Percentiles rank a stretch among this genome's conserved stretches.
These are phyloP conservation scores for Mycena crocata DNA, from an alignment of 768 basidiomycete genomes.

Conservation along the genomic window DNA sequence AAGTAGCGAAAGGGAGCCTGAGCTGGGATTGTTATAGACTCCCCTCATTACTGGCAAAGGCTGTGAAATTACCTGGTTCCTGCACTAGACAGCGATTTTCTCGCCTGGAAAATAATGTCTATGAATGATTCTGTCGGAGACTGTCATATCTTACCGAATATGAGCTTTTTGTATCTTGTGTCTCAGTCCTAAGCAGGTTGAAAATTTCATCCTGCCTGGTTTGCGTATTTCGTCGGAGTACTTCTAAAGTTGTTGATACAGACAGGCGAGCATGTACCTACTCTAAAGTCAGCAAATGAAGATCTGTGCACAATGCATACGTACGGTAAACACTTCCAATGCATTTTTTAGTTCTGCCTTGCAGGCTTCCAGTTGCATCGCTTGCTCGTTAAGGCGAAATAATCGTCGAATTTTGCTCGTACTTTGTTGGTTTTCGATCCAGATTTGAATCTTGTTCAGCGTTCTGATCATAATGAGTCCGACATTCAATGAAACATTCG, in stretches of 20 bases:
- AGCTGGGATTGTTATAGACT: not conserved
- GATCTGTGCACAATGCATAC: not conserved
- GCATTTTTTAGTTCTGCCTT: constrained; percentile 5
- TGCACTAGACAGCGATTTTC: not conserved
- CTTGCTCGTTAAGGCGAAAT: constrained; percentile 6
- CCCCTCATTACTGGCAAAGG: not conserved
- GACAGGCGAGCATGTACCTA: not conserved
- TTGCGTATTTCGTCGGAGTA: not conserved
- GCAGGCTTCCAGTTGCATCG: constrained; percentile 4
- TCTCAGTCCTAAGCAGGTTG: not conserved
- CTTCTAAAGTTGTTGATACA: not conserved
- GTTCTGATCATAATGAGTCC: not conserved
- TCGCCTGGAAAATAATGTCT: not conserved
- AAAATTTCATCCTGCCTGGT: not conserved
- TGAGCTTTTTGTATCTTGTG: not conserved
- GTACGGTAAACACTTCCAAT: not conserved
- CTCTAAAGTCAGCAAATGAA: not conserved
- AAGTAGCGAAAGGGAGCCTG: not conserved
- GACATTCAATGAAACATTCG: not conserved
- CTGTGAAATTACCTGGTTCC: not conserved
- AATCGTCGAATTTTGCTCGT: constrained; percentile 7
- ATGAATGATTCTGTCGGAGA: not conserved
- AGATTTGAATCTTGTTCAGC: constrained; percentile 5
- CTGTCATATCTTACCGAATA: not conserved
- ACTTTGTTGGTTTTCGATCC: not conserved